Evolutionary conservation across 78 protist genomes (phyloP).

Genomic region (Speleostelium caveatum): DNA sequence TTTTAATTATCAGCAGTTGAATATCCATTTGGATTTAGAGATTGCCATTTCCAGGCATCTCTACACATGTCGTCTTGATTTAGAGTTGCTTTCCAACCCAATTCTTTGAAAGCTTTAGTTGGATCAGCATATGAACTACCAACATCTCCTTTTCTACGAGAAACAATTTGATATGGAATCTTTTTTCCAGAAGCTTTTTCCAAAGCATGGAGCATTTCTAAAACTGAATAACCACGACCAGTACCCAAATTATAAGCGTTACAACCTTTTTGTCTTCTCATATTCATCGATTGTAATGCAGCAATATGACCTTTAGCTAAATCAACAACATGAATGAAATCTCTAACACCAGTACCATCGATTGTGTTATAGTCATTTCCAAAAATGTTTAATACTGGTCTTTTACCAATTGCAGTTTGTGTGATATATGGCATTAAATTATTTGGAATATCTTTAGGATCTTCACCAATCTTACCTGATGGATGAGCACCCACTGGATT

Average conservation of each 20-base stretch:
- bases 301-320: conserved; percentile 95
- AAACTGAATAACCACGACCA: conserved; percentile 93
- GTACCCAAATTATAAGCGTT: conserved; percentile 94
- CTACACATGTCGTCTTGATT: conserved; percentile 92
- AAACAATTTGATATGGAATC: conserved; percentile 75
- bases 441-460: conserved; percentile 95
- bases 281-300: conserved; percentile 53
- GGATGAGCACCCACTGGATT: conserved; percentile 99
- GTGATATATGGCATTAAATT: conserved; percentile 97
- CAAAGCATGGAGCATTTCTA: conserved; percentile 92
- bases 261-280: conserved; percentile 37
- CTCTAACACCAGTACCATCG: conserved; percentile 99
- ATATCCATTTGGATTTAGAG: conserved; percentile 92
- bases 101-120: conserved; percentile 72
- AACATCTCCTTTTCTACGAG: conserved; percentile 79
- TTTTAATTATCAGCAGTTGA: not conserved
- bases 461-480: conserved; percentile 98
- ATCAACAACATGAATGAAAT: conserved; percentile 98
- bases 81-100: conserved; percentile 91
- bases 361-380: conserved; percentile 97
- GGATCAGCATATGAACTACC: conserved; percentile 77
- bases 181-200: conserved; percentile 84
- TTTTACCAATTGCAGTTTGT: conserved; percentile 95
- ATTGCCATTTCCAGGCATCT: conserved; percentile 94
- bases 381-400: conserved; percentile 88